Conservation (phyloP, 2,329 filamentous ascomycete species). For the Ascochyta clinopodiicola region DNA sequence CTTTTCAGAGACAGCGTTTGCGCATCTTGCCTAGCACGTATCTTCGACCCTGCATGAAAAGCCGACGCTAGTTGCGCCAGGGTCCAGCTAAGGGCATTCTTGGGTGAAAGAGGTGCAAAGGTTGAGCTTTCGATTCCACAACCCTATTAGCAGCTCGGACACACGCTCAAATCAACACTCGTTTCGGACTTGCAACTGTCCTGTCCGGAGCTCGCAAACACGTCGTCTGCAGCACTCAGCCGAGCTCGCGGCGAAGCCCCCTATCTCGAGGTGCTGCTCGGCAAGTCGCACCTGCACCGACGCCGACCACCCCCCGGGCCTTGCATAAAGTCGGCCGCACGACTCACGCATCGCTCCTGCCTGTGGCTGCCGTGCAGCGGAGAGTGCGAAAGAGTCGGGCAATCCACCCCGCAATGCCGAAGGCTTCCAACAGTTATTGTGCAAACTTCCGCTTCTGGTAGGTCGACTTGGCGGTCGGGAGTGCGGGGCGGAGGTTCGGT, state of each 20-base stretch:
- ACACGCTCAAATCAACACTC: slow-evolving; percentile 6
- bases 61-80: slow-evolving; percentile 2
- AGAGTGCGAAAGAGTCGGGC: slow-evolving; percentile 14
- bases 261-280: neutral
- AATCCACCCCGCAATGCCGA: slow-evolving; percentile 20
- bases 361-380: neutral
- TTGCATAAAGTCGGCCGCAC: slow-evolving; percentile 5
- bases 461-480: neutral
- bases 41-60: slow-evolving; percentile 4
- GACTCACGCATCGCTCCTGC: neutral
- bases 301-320: slow-evolving; percentile 6
- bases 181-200: neutral
- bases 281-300: neutral
- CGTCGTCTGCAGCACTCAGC: neutral
- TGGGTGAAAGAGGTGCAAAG: neutral
- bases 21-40: slow-evolving; percentile 1
- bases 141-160: slow-evolving; percentile 1
- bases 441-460: slow-evolving; percentile 6
- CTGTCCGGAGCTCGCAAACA: neutral
- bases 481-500: slow-evolving; percentile 11
- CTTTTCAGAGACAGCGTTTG: neutral
- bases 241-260: neutral
- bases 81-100: slow-evolving; percentile 2
- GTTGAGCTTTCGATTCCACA: neutral
- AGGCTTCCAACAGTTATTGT: slow-evolving; percentile 10